These are phyloP conservation scores for Fraxinus quadrangulata DNA, from an alignment of 257 asterid genomes.

Conservation along the genomic window DNA sequence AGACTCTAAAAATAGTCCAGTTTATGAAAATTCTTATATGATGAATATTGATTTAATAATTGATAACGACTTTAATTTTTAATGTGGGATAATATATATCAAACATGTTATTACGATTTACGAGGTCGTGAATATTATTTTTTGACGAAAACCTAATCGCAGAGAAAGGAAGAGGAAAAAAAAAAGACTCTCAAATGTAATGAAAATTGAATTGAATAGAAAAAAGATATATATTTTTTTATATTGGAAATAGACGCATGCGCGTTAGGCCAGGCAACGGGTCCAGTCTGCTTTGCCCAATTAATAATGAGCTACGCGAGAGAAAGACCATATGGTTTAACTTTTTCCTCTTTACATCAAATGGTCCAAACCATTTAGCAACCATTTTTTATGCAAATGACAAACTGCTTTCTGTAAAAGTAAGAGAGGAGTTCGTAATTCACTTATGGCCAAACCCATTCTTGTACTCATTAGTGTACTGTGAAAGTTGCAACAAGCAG, in stretches of 20 bases:
- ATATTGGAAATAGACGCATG: not conserved
- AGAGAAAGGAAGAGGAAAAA: too few relatives aligned
- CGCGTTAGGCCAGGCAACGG: not conserved
- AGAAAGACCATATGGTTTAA: conserved; percentile 15
- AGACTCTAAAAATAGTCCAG: too few relatives aligned
- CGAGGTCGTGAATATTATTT: too few relatives aligned
- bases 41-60: too few relatives aligned
- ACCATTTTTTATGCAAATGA: conserved; percentile 23
- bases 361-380: conserved; percentile 19
- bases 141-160: too few relatives aligned
- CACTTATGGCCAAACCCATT: conserved; percentile 7
- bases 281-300: not conserved
- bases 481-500: not conserved
- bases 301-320: conserved; percentile 14
- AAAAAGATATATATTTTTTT: too few relatives aligned
- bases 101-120: too few relatives aligned
- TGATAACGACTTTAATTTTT: too few relatives aligned
- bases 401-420: conserved; percentile 24
- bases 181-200: too few relatives aligned
- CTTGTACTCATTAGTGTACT: not conserved
- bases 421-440: conserved; percentile 10
- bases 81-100: too few relatives aligned
- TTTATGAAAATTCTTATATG: too few relatives aligned
- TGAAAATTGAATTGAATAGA: too few relatives aligned
- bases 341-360: conserved; percentile 12